Conservation (phyloP, 208 protist species). For the Porcisia deanei region DNA sequence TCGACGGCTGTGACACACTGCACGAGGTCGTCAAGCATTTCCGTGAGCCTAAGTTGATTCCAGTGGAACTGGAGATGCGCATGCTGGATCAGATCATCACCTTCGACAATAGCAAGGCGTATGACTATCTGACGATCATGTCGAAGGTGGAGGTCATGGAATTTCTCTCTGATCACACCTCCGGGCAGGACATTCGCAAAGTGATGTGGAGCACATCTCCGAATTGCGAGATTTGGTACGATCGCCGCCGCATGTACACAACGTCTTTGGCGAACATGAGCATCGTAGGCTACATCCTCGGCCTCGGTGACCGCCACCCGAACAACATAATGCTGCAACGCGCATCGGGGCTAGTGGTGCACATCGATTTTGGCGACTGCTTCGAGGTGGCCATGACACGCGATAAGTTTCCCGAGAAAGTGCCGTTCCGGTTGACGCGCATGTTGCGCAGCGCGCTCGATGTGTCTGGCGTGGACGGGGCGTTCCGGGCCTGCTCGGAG, state of each 20-base stretch:
- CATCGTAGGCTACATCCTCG: slow-evolving; percentile 98
- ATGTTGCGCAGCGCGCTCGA: slow-evolving; percentile 99
- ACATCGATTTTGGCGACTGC: slow-evolving; percentile 99
- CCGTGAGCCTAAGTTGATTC: slow-evolving; percentile 53
- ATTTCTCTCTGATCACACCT: slow-evolving; percentile 94
- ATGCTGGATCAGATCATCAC: slow-evolving; percentile 86
- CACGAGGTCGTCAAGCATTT: slow-evolving; percentile 86
- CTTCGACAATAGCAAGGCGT: slow-evolving; percentile 81
- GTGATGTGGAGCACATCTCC: slow-evolving; percentile 96
- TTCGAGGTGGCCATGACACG: slow-evolving; percentile 99
- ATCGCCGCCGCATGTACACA: slow-evolving; percentile 98
- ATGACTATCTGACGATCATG: slow-evolving; percentile 83
- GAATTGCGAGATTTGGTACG: slow-evolving; percentile 98
- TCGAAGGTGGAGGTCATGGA: slow-evolving; percentile 95
- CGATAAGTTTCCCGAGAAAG: slow-evolving; percentile 99
- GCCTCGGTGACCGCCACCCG: slow-evolving; percentile 99
- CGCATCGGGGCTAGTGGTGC: slow-evolving; percentile 96
- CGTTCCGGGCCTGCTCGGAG: slow-evolving; percentile 97
- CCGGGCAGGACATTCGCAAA: slow-evolving; percentile 96
- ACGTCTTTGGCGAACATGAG: slow-evolving; percentile 98
- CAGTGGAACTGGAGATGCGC: slow-evolving; percentile 78
- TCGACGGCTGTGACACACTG: slow-evolving; percentile 96
- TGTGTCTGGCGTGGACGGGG: slow-evolving; percentile 98
- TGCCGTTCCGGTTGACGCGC: slow-evolving; percentile 99
- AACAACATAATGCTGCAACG: slow-evolving; percentile 99